Conservation (phyloP, 2,329 filamentous ascomycete genomes). For the Lecanicillium sp. region DNA sequence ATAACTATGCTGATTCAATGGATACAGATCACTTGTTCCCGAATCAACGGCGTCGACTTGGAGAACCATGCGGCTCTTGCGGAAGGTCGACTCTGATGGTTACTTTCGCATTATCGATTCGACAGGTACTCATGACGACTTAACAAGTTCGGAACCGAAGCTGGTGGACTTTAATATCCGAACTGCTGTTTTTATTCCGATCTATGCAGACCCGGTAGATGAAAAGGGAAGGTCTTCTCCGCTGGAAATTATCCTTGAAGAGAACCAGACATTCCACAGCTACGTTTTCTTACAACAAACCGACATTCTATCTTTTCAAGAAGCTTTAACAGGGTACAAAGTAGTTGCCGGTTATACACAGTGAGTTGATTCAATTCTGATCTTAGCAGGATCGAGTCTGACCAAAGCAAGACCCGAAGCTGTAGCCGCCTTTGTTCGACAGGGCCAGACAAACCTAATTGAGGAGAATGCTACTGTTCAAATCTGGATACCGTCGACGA, state of each 20-base stretch:
- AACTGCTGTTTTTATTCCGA: slow-evolving; percentile 10
- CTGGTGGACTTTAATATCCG: slow-evolving; percentile 14
- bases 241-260: slow-evolving; percentile 16
- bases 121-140: neutral
- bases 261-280: slow-evolving; percentile 13
- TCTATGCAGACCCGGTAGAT: slow-evolving; percentile 13
- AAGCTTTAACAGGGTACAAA: slow-evolving; percentile 18
- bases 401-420: slow-evolving; percentile 15
- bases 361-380: slow-evolving; percentile 1
- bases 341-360: slow-evolving; percentile 12
- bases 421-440: slow-evolving; percentile 11
- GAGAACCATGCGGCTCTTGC: slow-evolving; percentile 12
- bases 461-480: neutral
- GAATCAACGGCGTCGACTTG: neutral
- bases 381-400: slow-evolving; percentile 1
- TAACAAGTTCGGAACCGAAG: neutral
- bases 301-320: slow-evolving; percentile 17
- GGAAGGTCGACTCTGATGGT: slow-evolving; percentile 11
- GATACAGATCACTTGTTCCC: neutral
- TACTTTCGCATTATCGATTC: slow-evolving; percentile 14
- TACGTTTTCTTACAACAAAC: slow-evolving; percentile 12
- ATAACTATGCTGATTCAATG: too few species aligned
- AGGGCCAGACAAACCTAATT: neutral
- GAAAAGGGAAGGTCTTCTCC: slow-evolving; percentile 1
- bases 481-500: neutral